A percentile compares a stretch with the other conserved stretches of the same genome.
Conservation (phyloP, 768 basidiomycete genomes). For the Galerina sulciceps region DNA sequence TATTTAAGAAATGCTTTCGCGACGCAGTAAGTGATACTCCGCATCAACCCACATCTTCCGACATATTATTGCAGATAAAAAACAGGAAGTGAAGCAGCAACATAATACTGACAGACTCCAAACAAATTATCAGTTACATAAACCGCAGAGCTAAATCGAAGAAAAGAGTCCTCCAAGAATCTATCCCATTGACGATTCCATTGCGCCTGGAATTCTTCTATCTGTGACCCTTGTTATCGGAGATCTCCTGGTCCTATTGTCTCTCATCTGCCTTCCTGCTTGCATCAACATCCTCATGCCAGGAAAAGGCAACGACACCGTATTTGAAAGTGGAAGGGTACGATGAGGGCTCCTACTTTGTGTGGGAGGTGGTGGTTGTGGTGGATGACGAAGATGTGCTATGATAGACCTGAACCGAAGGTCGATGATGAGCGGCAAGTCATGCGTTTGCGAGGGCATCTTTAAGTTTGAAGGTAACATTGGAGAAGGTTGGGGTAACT, state of each 20-base stretch:
- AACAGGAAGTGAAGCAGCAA: background rate
- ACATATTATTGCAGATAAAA: constrained; percentile 23
- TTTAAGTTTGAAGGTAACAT: background rate
- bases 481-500: background rate
- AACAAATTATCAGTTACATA: background rate
- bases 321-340: constrained; percentile 63
- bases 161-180: background rate
- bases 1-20: constrained; percentile 83
- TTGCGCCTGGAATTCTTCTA: constrained; percentile 31
- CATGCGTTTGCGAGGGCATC: constrained; percentile 8
- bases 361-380: constrained; percentile 27
- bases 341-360: constrained; percentile 31
- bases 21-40: constrained; percentile 59
- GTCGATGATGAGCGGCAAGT: constrained; percentile 62
- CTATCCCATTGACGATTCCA: constrained; percentile 32
- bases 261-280: constrained; percentile 47
- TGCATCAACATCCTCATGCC: constrained; percentile 57
- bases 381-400: constrained; percentile 59
- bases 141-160: background rate
- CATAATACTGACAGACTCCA: no score
- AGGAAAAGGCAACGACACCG: constrained; percentile 57
- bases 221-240: constrained; percentile 23
- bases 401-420: constrained; percentile 59
- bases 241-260: constrained; percentile 27
- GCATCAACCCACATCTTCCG: background rate